Evolutionary conservation across 2,329 filamentous ascomycete species (phyloP).

Genomic region (Metarhizium rileyi): DNA sequence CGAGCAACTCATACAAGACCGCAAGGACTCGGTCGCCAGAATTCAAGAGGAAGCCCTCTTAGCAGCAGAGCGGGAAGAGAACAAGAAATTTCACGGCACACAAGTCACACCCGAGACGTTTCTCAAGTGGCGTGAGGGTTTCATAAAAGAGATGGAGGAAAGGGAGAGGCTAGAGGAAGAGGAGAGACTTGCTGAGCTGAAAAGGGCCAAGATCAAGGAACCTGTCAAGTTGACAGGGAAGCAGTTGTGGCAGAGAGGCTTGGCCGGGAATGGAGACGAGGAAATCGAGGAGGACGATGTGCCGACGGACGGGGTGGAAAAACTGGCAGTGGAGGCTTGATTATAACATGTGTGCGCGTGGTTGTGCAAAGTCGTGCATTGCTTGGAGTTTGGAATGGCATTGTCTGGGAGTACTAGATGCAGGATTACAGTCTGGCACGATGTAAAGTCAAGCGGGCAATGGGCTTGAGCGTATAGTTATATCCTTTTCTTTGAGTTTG

Average conservation of each 20-base stretch:
- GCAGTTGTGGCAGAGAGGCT: slow-evolving; percentile 69
- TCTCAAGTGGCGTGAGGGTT: slow-evolving; percentile 68
- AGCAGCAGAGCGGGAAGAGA: slow-evolving; percentile 77
- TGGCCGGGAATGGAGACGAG: slow-evolving; percentile 57
- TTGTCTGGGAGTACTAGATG: not conserved
- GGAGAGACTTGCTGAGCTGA: slow-evolving; percentile 72
- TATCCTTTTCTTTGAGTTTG: too few relatives aligned
- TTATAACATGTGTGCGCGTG: not conserved
- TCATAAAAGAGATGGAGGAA: slow-evolving; percentile 74
- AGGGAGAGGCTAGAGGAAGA: slow-evolving; percentile 58
- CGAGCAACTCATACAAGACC: slow-evolving; percentile 71
- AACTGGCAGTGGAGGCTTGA: slow-evolving; percentile 55
- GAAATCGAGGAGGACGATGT: slow-evolving; percentile 56
- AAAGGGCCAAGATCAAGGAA: slow-evolving; percentile 67
- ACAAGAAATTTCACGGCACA: slow-evolving; percentile 90
- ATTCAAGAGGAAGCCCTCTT: slow-evolving; percentile 43
- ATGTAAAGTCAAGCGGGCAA: not conserved
- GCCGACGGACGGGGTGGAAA: slow-evolving; percentile 52
- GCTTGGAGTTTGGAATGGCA: slow-evolving; percentile 4
- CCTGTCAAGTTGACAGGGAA: slow-evolving; percentile 62
- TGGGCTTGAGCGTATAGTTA: not conserved
- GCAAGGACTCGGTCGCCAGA: slow-evolving; percentile 55
- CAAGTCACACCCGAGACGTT: slow-evolving; percentile 83
- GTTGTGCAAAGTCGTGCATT: not conserved
- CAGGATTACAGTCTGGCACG: not conserved